Evolutionary conservation across 176 grass and related monocot genomes (phyloP).

Genomic region (Oryza meridionalis): DNA sequence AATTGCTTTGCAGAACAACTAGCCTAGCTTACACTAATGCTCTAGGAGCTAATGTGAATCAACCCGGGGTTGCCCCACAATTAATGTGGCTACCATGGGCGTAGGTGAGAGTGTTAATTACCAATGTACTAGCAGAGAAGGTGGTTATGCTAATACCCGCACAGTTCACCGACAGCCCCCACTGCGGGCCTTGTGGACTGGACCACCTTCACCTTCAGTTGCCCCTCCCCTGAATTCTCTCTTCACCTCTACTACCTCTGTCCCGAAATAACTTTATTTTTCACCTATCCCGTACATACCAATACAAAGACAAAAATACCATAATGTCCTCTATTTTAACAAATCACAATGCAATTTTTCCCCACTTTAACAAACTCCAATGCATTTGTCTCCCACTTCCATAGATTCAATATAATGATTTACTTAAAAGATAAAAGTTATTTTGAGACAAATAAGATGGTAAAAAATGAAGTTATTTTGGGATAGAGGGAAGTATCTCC

Average conservation of each 20-base stretch:
- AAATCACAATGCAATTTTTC: too few relatives aligned
- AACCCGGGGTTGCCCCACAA: slow-evolving; percentile 49
- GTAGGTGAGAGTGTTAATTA: slow-evolving; percentile 87
- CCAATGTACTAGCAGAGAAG: slow-evolving; percentile 53
- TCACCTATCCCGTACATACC: background rate
- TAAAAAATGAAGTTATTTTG: too few relatives aligned
- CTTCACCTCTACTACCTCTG: background rate
- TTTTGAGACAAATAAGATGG: too few relatives aligned
- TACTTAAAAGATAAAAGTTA: too few relatives aligned
- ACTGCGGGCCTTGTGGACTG: slow-evolving; percentile 41
- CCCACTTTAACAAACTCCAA: too few relatives aligned
- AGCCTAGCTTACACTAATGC: background rate
- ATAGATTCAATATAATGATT: too few relatives aligned
- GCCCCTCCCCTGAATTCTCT: slow-evolving; percentile 37
- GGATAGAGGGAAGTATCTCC: too few relatives aligned
- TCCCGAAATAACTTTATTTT: too few relatives aligned
- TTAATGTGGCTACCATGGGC: slow-evolving; percentile 65
- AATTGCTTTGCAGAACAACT: slow-evolving; percentile 37
- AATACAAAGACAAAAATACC: too few relatives aligned
- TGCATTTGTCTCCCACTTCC: too few relatives aligned
- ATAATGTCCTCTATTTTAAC: too few relatives aligned
- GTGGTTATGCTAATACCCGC: slow-evolving; percentile 54
- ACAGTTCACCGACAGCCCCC: slow-evolving; percentile 78
- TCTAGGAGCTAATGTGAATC: slow-evolving; percentile 44
- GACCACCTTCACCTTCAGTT: slow-evolving; percentile 43